Base-by-base conservation (phyloP, 2,329 filamentous ascomycete genomes). In the Cladosporium phlei region DNA sequence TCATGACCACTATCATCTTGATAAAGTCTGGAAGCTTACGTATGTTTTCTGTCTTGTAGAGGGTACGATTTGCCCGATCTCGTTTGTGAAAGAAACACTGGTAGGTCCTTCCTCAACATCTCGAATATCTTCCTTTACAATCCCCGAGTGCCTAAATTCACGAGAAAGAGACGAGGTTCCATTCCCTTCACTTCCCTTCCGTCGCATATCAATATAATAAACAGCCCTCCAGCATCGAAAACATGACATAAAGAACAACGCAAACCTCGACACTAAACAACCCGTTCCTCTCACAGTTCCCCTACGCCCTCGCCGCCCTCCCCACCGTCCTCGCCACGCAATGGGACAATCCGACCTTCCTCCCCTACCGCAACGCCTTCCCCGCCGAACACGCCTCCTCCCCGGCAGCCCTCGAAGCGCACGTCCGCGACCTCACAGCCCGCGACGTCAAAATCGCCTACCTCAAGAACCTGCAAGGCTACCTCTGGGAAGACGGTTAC, bases 1-100 rank as follows among this genome's bases (percentile, higher is more conserved):
- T n/a, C n/a, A n/a, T n/a, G n/a, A n/a, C n/a, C n/a, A n/a, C 30
- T 33, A 17, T 33, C 12, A 17, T 33, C 14, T 19, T 19, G 14
- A 35, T 28, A 20, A 34, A 9, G 40, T 44, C 16, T 25, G 30
- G 22, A 45, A 45, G 40, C 40, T 45, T 45, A 45, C 40, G 30
- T n/a, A 14, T 17, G 40, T 22, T 28, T 45, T n/a, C n/a, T 25
- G 40, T 28, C 44, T 46, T 52, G 47, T 56, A 90, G 86, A 90
- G 76, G 86, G 86, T 53, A 90, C 86, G 39, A 82, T 90, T 53
- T 89, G 85, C 66, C 84, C 85, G 57, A 88, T 90, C 64, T 87
- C 83, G 57, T 90, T 90, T 68, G 86, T 90, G 68, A 87, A 87
- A 70, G 83, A 89, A 65, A 80, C 86, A 55, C 72, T 90, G 71